phyloP scores from a whole-genome alignment of 2,329 filamentous ascomycete species.

The Xylaria sp. region DNA sequence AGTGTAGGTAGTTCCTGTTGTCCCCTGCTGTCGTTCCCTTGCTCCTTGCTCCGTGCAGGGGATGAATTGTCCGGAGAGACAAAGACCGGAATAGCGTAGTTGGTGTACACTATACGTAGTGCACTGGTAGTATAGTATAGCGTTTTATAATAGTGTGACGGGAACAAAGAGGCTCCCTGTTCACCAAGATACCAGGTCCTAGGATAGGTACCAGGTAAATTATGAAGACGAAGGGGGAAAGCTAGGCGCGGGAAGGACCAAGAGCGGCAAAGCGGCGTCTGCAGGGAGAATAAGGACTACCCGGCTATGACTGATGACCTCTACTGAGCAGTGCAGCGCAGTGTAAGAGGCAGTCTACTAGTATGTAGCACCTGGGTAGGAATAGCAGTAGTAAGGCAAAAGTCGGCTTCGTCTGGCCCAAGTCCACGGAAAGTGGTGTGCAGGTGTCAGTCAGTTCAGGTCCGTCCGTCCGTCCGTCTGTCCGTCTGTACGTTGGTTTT shows the following conservation, averaged over 20 bases:
- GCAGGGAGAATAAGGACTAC: constrained; percentile 35
- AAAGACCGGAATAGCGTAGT: constrained; percentile 32
- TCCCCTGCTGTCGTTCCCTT: constrained; percentile 24
- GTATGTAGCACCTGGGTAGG: background rate
- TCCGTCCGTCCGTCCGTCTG: constrained; percentile 17
- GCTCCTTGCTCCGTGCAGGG: constrained; percentile 32
- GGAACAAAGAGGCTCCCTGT: constrained; percentile 32
- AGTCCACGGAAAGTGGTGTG: constrained; percentile 18
- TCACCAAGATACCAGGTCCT: constrained; percentile 1
- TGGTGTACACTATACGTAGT: background rate
- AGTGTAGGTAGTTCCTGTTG: constrained; percentile 1
- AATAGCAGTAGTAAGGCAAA: constrained; percentile 31
- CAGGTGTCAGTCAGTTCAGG: constrained; percentile 1
- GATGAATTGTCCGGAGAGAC: constrained; percentile 37
- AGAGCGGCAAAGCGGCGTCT: constrained; percentile 36
- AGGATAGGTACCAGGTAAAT: constrained; percentile 8
- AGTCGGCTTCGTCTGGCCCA: constrained; percentile 10
- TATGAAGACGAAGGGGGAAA: constrained; percentile 20
- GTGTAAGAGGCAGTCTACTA: constrained; percentile 11
- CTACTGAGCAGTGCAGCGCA: constrained; percentile 11
- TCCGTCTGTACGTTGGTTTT: constrained; percentile 8
- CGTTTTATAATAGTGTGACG: background rate
- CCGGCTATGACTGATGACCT: constrained; percentile 22
- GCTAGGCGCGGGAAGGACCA: constrained; percentile 37
- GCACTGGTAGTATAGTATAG: constrained; percentile 16